phyloP scores from a whole-genome alignment of 208 protist genomes.

The Endotrypanum monterogeii region DNA sequence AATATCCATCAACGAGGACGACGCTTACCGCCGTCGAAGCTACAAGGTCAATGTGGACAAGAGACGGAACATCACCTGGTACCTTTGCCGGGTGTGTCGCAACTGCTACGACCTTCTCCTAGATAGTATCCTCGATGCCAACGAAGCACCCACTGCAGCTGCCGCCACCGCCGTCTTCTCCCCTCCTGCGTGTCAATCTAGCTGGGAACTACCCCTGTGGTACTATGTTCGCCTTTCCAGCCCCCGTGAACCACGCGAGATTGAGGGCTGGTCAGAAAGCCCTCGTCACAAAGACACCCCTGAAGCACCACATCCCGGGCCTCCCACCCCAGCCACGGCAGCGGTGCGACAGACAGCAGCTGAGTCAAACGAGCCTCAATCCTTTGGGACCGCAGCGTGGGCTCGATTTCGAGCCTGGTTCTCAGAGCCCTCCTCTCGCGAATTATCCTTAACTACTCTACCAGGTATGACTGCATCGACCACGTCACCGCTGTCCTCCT shows the following conservation, averaged over 20 bases:
- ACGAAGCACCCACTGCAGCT: conserved; percentile 11
- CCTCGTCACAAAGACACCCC: background rate
- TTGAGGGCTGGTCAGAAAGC: background rate
- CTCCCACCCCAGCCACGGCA: background rate
- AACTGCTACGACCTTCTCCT: conserved; percentile 20
- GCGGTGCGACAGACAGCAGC: background rate
- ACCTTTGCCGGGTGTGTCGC: conserved; percentile 30
- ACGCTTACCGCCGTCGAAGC: conserved; percentile 14
- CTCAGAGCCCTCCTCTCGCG: background rate
- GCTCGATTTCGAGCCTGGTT: conserved; percentile 5
- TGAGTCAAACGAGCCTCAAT: background rate
- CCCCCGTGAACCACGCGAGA: background rate
- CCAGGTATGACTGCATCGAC: background rate
- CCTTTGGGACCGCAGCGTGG: conserved; percentile 8
- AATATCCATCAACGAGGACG: background rate
- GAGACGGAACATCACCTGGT: conserved; percentile 18
- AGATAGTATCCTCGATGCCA: conserved; percentile 19
- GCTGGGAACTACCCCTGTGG: conserved; percentile 7
- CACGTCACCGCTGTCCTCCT: background rate
- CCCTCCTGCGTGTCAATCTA: background rate
- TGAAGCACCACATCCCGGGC: background rate
- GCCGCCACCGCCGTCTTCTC: background rate
- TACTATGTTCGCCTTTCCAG: conserved; percentile 23
- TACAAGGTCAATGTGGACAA: conserved; percentile 18
- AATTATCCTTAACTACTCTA: background rate